Percentiles rank a stretch among this genome's conserved stretches.
phyloP scores from a whole-genome alignment of 2,329 filamentous ascomycete genomes.

The Dryadomyces quercus-mongolicae region DNA sequence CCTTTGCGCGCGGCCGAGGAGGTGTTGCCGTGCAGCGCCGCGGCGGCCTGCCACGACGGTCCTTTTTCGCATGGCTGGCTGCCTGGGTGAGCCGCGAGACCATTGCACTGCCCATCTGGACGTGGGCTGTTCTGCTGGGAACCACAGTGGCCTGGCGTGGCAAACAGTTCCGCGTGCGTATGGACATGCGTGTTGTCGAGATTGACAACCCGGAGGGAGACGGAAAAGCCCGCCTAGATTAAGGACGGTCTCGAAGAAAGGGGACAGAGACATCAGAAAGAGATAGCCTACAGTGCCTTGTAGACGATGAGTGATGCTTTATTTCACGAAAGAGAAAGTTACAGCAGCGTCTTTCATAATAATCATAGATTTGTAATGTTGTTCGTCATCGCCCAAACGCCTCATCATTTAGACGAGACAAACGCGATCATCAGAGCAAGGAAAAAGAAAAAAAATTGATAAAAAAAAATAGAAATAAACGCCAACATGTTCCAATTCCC shows the following conservation, averaged over 20 bases:
- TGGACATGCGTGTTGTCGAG: constrained; percentile 67
- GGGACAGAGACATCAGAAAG: too few relatives aligned
- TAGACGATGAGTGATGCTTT: too few relatives aligned
- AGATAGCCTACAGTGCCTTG: too few relatives aligned
- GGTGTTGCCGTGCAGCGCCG: constrained; percentile 23
- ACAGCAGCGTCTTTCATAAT: neutral
- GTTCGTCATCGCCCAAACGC: too few relatives aligned
- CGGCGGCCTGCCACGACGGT: constrained; percentile 33
- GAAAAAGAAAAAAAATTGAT: too few relatives aligned
- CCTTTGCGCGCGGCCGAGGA: constrained; percentile 42
- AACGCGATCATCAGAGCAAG: neutral
- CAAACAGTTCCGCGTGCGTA: constrained; percentile 64
- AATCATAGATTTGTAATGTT: neutral
- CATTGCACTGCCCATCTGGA: constrained; percentile 80
- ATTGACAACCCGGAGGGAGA: constrained; percentile 14
- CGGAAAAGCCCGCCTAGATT: constrained; percentile 16
- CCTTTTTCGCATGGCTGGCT: constrained; percentile 58
- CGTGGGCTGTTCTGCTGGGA: constrained; percentile 80
- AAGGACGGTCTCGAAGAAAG: neutral
- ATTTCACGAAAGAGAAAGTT: too few relatives aligned
- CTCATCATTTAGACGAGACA: neutral
- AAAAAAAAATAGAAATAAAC: too few relatives aligned
- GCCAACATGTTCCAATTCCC: neutral
- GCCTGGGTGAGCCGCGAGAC: constrained; percentile 80
- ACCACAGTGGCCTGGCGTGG: constrained; percentile 82